A percentile compares a stretch with the other conserved stretches of the same genome.
Conservation (phyloP, 2,329 filamentous ascomycete genomes). For the Pyrenophora tritici-repentis region DNA sequence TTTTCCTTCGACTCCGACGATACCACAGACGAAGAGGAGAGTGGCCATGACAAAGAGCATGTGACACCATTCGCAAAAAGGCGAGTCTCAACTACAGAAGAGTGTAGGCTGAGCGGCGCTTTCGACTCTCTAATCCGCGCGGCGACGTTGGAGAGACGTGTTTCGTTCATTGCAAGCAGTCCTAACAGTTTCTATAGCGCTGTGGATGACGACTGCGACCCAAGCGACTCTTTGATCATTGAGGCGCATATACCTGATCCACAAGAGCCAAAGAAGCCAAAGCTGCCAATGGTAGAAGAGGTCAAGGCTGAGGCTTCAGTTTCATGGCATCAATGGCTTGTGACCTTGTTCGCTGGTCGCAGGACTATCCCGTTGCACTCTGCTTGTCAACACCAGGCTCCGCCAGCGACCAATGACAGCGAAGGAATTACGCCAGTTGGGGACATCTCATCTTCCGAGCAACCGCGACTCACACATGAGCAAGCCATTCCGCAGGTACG, state of each 20-base stretch:
- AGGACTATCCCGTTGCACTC: not conserved
- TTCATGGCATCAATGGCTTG: slow-evolving; percentile 8
- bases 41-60: not conserved
- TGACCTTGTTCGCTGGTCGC: slow-evolving; percentile 19
- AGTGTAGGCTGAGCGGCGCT: not conserved
- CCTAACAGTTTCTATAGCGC: not conserved
- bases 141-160: not conserved
- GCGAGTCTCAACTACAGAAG: slow-evolving; percentile 1
- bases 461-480: slow-evolving; percentile 5
- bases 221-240: slow-evolving; percentile 3
- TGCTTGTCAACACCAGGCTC: not conserved
- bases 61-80: not conserved
- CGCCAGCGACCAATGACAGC: not conserved
- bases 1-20: not conserved
- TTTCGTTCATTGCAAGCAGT: not conserved
- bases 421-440: no score
- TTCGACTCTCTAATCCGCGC: not conserved
- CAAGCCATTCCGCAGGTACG: slow-evolving; percentile 2
- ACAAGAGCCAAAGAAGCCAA: not conserved
- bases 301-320: not conserved
- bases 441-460: not conserved
- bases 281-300: not conserved
- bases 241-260: not conserved
- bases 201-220: not conserved
- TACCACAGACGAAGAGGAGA: not conserved